These are phyloP conservation scores for Dalbergia cultrata DNA, from an alignment of 306 rosid species.

Conservation along the genomic window DNA sequence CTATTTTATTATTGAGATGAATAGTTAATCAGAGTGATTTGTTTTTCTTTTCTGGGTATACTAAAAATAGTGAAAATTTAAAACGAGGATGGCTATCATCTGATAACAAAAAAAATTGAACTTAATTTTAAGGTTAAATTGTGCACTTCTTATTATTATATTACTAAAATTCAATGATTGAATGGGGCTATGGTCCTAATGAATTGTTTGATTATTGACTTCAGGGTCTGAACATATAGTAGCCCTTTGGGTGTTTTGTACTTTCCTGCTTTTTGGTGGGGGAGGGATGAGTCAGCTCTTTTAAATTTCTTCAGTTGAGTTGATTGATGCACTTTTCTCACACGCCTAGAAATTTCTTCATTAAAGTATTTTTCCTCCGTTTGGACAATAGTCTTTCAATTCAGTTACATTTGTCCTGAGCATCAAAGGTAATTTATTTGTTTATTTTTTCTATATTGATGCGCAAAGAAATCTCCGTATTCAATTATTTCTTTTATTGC, in stretches of 20 bases:
- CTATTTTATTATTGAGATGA: too few relatives aligned
- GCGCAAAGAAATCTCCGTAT: not conserved
- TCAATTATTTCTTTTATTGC: not conserved
- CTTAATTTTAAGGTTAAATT: too few relatives aligned
- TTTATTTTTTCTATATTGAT: not conserved
- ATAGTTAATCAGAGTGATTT: too few relatives aligned
- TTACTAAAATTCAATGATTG: not conserved
- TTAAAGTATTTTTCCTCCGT: too few relatives aligned
- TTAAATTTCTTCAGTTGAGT: not conserved
- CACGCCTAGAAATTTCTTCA: not conserved
- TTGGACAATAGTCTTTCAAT: not conserved
- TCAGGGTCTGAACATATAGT: not conserved
- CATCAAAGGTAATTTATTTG: too few relatives aligned
- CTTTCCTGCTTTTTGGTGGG: not conserved
- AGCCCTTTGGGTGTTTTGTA: not conserved
- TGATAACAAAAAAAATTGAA: too few relatives aligned
- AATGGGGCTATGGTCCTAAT: too few relatives aligned
- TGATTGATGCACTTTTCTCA: not conserved
- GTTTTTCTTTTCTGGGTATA: too few relatives aligned
- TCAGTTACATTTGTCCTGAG: too few relatives aligned
- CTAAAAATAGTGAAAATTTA: too few relatives aligned
- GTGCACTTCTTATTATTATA: not conserved
- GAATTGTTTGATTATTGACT: not conserved
- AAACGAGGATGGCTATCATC: too few relatives aligned
- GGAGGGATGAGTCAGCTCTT: too few relatives aligned